Evolutionary conservation across 73 alveolate genomes (phyloP), one percentile per base, ranked within the genome.

Genomic region (Paramecium bursaria): DNA sequence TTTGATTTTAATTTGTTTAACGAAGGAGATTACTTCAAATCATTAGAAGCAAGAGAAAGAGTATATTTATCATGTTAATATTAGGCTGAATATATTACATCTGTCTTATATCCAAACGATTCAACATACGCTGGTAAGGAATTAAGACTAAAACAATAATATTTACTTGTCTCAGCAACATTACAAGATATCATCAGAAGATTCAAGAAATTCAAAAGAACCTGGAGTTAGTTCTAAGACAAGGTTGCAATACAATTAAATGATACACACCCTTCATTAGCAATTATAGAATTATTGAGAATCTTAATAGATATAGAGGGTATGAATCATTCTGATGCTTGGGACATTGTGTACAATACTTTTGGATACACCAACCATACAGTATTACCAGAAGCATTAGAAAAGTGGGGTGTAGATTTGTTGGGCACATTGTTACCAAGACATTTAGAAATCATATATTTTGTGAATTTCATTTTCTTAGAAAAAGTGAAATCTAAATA

Each of bases 101-200:
- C 99, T n/a, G 99, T 98, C 33, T 95, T 98, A 48, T 98, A 98
- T 88, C 99, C 99, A 48, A 96, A 96, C 86, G 99, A 96, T 80
- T 54, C 76, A 47, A 79, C 97, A 21, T 90, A 85, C 53, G 92
- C 86, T 50, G 99, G 99, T 17, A 96, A 94, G 75, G 98, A 96
- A 87, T 82, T 95, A 6, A 92, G 99, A 85, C 86, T 95, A 17
- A 95, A 95, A 90, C 94, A 95, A 75, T 92, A 96, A 87, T 96
- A 96, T 87, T 93, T 96, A 96, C 95, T 98, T 92, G 97, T 97
- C 35, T 86, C 98, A 50, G 99, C 99, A 0, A 90, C 99, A 5
- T 74, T 98, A 49, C 92, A 95, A 86, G 99, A 94, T 79, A 73
- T 73, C 6, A 30, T 54, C 3, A 79, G 93, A 82, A 74, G 94